These are phyloP conservation scores for Graphilbum ipis-grandicollis DNA, from an alignment of 2,329 filamentous ascomycete species.

Conservation along the genomic window DNA sequence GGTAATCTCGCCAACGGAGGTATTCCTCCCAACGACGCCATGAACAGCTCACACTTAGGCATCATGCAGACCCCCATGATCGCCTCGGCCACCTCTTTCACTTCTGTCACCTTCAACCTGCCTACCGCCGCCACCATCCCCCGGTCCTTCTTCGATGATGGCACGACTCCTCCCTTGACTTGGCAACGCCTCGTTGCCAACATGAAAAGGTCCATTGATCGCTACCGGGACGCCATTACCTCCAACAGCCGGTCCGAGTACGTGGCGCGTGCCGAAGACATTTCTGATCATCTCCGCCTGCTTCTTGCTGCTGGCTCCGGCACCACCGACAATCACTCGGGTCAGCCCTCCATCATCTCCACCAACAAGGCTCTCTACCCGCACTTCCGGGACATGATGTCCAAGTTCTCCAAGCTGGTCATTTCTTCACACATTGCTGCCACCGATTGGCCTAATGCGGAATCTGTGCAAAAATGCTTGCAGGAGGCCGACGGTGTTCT, in stretches of 20 bases:
- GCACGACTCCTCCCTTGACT: constrained; percentile 60
- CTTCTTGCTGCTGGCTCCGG: constrained; percentile 90
- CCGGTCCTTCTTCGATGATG: constrained; percentile 80
- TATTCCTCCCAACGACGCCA: constrained; percentile 37
- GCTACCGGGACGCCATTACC: constrained; percentile 78
- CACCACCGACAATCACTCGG: constrained; percentile 96
- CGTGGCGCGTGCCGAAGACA: constrained; percentile 88
- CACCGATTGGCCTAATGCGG: constrained; percentile 84
- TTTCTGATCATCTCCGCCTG: constrained; percentile 86
- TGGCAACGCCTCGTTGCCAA: constrained; percentile 85
- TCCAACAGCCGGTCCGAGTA: constrained; percentile 75
- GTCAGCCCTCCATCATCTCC: constrained; percentile 97
- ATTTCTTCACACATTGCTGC: constrained; percentile 95
- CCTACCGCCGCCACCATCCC: constrained; percentile 47
- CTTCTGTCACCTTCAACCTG: constrained; percentile 37
- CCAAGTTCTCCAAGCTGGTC: constrained; percentile 96
- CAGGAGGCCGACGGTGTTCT: constrained; percentile 96
- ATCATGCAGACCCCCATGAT: constrained; percentile 29
- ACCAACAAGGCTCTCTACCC: constrained; percentile 95
- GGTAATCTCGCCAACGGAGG: constrained; percentile 12
- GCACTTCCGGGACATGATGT: constrained; percentile 99
- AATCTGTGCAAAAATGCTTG: constrained; percentile 86
- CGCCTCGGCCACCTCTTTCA: constrained; percentile 44
- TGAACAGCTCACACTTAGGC: constrained; percentile 26
- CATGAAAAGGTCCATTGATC: constrained; percentile 80